Base-by-base conservation (phyloP, 805 yeast species). In the Lachancea waltii region DNA sequence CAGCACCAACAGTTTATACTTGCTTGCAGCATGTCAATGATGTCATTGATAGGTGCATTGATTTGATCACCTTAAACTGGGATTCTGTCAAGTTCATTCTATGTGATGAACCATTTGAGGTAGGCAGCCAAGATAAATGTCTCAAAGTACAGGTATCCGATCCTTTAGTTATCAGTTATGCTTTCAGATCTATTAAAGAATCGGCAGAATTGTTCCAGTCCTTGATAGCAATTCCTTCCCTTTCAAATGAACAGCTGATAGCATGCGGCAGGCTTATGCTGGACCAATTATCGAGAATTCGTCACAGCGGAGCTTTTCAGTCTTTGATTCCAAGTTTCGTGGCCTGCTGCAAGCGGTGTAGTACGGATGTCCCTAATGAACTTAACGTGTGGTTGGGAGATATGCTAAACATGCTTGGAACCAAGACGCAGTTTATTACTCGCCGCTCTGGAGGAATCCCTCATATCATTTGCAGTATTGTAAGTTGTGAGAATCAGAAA, bases 381-480 rank as follows among this genome's bases (percentile, higher is more conserved):
- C 78, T 89, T 4, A 50, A 54, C 8, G 40, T 46, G 10, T 85
- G 95, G 95, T 58, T 87, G 3, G 53, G 65, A 11, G 58, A 65
- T n/a, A 81, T 75, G 46, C 49, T 87, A 11, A 51, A 56, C 3
- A 54, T 76, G 32, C 63, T 85, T 18, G 69, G 71, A 43, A 65
- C 66, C 0, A 75, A 72, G 48, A 67, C 81, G 0, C 89, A 85
- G 50, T 72, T 74, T 32, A 81, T 89, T 36, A 83, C 95, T 0
- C 72, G 97, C 55, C 69, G 97, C 46, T 87, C 97, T 1, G 97
- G 95, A 2, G 97, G 97, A 0, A 61, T 92, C 13, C 97, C 97
- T 1, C 81, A 67, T 49, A 64, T 90, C 36, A 67, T 90, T 10
- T 73, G 92, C 1, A 92, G 84, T 1, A 73, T 85, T 13, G 64